phyloP scores from a whole-genome alignment of 257 asterid species.

The Solanum pimpinellifolium region DNA sequence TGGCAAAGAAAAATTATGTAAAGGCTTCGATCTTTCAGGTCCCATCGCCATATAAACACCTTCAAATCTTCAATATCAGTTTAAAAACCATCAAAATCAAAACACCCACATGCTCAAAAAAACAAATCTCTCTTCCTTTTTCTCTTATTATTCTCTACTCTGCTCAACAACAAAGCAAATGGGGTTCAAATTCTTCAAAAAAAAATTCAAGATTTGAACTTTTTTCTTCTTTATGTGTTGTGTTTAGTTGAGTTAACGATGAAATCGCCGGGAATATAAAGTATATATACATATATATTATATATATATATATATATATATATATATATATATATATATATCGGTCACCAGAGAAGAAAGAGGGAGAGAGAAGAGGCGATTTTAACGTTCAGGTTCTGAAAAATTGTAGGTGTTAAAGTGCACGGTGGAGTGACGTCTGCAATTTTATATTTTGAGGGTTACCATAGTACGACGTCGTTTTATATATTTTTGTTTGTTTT shows the following conservation, averaged over 20 bases:
- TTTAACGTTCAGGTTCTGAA: constrained; percentile 13
- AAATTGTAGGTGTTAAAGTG: background rate
- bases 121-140: background rate
- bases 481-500: background rate
- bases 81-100: background rate
- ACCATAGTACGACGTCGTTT: background rate
- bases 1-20: constrained; percentile 63
- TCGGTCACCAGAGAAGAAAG: background rate
- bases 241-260: background rate
- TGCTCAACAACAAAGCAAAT: background rate
- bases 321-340: background rate
- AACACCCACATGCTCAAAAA: background rate
- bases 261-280: constrained; percentile 19
- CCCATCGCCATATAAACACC: constrained; percentile 30
- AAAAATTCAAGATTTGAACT: background rate
- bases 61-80: background rate
- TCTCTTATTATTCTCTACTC: background rate
- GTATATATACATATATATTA: no score
- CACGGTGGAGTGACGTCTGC: background rate
- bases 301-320: no score
- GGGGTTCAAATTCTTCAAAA: background rate
- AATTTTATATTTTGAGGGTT: background rate
- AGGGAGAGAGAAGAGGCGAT: constrained; percentile 8
- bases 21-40: constrained; percentile 41
- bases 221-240: background rate